Evolutionary conservation across 2,329 filamentous ascomycete species (phyloP).

Genomic region (Pestalotiopsis sp.): DNA sequence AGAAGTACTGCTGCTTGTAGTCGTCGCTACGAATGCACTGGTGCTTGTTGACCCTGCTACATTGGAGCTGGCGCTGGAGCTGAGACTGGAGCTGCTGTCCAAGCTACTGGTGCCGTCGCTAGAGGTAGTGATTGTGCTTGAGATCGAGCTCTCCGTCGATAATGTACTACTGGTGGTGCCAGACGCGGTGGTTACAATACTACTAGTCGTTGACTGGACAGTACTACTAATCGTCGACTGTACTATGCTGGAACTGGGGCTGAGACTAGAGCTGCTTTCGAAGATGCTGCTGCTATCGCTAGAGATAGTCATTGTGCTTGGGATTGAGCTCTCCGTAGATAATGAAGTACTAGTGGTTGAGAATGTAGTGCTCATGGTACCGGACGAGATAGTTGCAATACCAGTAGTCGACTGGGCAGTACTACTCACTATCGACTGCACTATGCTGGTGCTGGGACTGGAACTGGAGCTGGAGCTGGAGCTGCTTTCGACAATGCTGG

Average conservation of each 20-base stretch:
- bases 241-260: not conserved
- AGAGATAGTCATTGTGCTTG: not conserved
- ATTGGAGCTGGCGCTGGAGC: not conserved
- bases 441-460: not conserved
- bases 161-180: not conserved
- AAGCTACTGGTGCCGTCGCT: not conserved
- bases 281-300: not conserved
- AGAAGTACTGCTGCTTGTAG: not conserved
- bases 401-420: not conserved
- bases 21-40: not conserved
- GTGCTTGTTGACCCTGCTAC: not conserved
- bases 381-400: not conserved
- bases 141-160: not conserved
- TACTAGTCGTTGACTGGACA: not conserved
- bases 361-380: not conserved
- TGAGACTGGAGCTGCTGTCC: not conserved
- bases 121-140: not conserved
- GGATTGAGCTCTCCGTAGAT: not conserved
- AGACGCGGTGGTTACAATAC: not conserved
- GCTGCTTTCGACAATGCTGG: not conserved
- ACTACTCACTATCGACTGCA: not conserved
- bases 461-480: not conserved
- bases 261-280: not conserved
- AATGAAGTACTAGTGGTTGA: not conserved
- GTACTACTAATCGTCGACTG: not conserved